Base-by-base conservation (phyloP, 805 yeast species). In the Ogataea wickerhamii region DNA sequence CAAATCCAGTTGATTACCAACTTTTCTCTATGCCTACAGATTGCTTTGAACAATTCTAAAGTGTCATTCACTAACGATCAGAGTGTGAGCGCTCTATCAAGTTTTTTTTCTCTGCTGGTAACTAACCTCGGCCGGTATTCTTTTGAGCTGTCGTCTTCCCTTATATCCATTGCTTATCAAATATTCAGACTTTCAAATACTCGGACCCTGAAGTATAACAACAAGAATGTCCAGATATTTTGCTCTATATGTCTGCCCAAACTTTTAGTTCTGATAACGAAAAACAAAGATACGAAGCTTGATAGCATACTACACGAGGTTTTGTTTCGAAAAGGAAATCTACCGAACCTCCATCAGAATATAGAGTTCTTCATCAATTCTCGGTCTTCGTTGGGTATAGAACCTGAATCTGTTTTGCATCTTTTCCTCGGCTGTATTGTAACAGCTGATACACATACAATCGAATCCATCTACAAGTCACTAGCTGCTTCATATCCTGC, bases 401-500 rank as follows among this genome's bases (percentile, higher is more conserved):
- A 42, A 47, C 5, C 41, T 19, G 20, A 41, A 13, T 35, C 58
- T 50, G 28, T 73, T 39, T 49, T 46, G 20, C 44, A 43, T 51
- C 38, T 59, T 48, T 50, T 66, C 60, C 35, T 52, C 51, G 28
- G 60, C 36, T 32, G 60, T 43, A 45, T 67, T 54, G 34, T 56
- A 38, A 36, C 64, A 43, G 32, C 61, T 5, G 67, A 70, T 32
- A 57, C 70, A 21, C 34, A 49, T 0, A 52, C 64, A 3, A 61
- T 80, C 31, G 87, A 82, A 54, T 56, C 63, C 2, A 49, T 76
- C 1, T 80, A 70, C 51, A 55, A 63, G n/a, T 41, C 58, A 2
- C 62, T 81, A 6, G 64, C 68, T 0, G 43, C 54, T 2, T 50
- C 60, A 10, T 67, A 63, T 42, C 70, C 73, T 2, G 45, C 49